Percentiles rank a stretch among this genome's conserved stretches.
Evolutionary conservation across 306 rosid species (phyloP).

Genomic region (Fragaria ananassa): DNA sequence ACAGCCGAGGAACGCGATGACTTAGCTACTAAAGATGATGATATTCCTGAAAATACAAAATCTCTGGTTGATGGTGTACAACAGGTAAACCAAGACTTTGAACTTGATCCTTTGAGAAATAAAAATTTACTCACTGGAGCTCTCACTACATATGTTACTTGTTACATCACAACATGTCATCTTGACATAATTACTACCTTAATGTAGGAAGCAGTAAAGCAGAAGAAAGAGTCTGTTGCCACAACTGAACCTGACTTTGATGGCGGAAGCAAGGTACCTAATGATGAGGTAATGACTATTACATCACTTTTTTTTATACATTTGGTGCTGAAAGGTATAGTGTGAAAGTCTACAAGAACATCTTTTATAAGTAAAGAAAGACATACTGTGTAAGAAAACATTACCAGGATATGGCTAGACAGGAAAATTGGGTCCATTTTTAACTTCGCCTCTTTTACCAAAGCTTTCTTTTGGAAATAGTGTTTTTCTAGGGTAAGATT

Average conservation of each 20-base stretch:
- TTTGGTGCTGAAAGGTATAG: conserved; percentile 1
- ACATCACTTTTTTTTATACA: background rate
- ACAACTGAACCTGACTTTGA: conserved; percentile 41
- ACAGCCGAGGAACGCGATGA: conserved; percentile 27
- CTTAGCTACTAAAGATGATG: conserved; percentile 40
- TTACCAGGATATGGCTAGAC: background rate
- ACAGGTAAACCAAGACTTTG: conserved; percentile 39
- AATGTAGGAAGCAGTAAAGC: conserved; percentile 45
- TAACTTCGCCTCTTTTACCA: background rate
- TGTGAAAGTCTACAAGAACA: background rate
- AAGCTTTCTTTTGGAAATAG: background rate
- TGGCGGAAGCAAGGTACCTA: conserved; percentile 44
- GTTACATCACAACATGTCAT: background rate
- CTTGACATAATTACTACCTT: conserved; percentile 10
- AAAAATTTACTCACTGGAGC: conserved; percentile 13
- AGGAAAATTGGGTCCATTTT: background rate
- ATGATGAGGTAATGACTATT: conserved; percentile 46
- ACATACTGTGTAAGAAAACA: background rate
- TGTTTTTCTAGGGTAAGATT: background rate
- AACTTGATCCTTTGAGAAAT: conserved; percentile 1
- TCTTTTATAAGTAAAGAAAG: background rate
- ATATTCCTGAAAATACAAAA: conserved; percentile 34
- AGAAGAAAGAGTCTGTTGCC: conserved; percentile 41
- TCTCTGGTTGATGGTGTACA: conserved; percentile 41
- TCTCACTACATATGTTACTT: conserved; percentile 14